A percentile compares a stretch with the other conserved stretches of the same genome.
These are phyloP conservation scores for Botrytis fragariae DNA, from an alignment of 2,329 filamentous ascomycete species.

Conservation along the genomic window DNA sequence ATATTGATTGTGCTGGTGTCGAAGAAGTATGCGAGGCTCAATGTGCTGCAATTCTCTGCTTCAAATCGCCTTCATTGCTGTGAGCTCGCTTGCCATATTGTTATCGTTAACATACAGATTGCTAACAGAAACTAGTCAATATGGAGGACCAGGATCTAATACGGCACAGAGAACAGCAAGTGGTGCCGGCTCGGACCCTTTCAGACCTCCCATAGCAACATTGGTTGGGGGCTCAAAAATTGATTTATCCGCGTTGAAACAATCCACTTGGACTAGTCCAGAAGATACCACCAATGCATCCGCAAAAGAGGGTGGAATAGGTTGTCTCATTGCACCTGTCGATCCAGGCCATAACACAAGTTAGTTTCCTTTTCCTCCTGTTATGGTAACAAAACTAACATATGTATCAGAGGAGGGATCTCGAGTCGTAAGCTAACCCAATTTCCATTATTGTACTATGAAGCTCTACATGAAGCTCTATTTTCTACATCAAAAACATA, in stretches of 20 bases:
- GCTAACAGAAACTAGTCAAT: not conserved
- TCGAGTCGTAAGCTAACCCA: not conserved
- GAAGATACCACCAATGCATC: slow-evolving; percentile 17
- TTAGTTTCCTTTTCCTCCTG: not conserved
- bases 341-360: slow-evolving; percentile 1
- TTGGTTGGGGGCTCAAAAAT: not conserved
- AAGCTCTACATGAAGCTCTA: not conserved
- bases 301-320: slow-evolving; percentile 4
- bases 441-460: too few relatives aligned
- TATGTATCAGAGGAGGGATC: not conserved
- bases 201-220: not conserved
- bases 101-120: too few relatives aligned
- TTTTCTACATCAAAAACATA: too few relatives aligned
- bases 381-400: not conserved
- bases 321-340: slow-evolving; percentile 16
- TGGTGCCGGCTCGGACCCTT: not conserved
- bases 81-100: not conserved
- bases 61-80: slow-evolving; percentile 13
- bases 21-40: slow-evolving; percentile 20
- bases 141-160: not conserved
- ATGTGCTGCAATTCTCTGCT: slow-evolving; percentile 17
- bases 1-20: slow-evolving; percentile 1
- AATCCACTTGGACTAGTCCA: slow-evolving; percentile 2
- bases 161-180: not conserved
- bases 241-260: not conserved